These are phyloP conservation scores for Clitopilus passeckerianus DNA, from an alignment of 768 basidiomycete species.

Conservation along the genomic window DNA sequence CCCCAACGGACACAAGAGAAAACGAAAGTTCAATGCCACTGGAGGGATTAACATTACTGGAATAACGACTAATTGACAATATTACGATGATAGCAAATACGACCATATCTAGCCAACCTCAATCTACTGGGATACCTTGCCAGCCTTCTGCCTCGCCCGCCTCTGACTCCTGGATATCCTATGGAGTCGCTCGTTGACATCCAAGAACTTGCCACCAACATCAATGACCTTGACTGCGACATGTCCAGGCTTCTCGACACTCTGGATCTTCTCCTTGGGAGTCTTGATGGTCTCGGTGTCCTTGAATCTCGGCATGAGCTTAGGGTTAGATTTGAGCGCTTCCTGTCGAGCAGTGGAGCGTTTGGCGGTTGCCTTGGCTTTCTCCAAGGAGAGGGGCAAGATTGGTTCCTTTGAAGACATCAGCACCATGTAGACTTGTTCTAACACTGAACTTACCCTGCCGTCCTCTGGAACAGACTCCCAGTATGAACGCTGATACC, in stretches of 20 bases:
- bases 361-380: slow-evolving; percentile 35
- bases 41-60: not conserved
- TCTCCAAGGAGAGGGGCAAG: slow-evolving; percentile 50
- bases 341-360: slow-evolving; percentile 25
- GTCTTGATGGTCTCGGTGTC: slow-evolving; percentile 32
- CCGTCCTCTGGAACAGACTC: slow-evolving; percentile 69
- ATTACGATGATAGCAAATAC: slow-evolving; percentile 1
- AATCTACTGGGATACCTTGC: slow-evolving; percentile 8
- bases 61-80: not conserved
- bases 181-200: slow-evolving; percentile 45
- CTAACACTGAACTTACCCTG: slow-evolving; percentile 33
- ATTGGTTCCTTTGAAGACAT: slow-evolving; percentile 48
- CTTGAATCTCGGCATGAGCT: slow-evolving; percentile 32
- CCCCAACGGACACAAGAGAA: not conserved
- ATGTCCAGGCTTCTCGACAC: slow-evolving; percentile 38
- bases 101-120: slow-evolving; percentile 8
- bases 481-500: slow-evolving; percentile 75
- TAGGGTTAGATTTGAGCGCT: slow-evolving; percentile 31
- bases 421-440: not conserved
- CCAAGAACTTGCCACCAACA: slow-evolving; percentile 66
- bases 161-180: slow-evolving; percentile 48
- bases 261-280: slow-evolving; percentile 27
- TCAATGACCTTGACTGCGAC: slow-evolving; percentile 66
- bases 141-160: slow-evolving; percentile 27
- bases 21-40: not conserved